Evolutionary conservation across 2,329 filamentous ascomycete species (phyloP), one percentile per base, ranked within the genome.

Genomic region (Fusarium nurragi): DNA sequence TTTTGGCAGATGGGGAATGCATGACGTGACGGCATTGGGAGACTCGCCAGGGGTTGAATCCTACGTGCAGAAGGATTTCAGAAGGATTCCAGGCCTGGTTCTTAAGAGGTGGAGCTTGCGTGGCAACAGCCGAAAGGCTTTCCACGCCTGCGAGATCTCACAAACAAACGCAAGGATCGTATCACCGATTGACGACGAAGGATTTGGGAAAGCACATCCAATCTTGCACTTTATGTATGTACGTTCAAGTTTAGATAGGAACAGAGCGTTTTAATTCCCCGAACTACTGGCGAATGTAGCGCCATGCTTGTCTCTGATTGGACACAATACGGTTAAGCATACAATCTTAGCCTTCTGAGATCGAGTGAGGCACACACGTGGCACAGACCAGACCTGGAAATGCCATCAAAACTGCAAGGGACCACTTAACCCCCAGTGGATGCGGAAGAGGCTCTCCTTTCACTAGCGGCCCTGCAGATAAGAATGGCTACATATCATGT

Each of bases 401-500:
- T 50, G 47, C 9, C 23, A 41, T 12, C 36, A 22, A 21, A 14
- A 6, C 14, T 30, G 22, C 46, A n/a, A n/a, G n/a, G n/a, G n/a
- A 28, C 28, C 26, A 28, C 13, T 13, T 30, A n/a, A n/a, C n/a
- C n/a, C n/a, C 14, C 26, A 30, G 26, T 30, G 47, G 36, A 6
- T 21, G 21, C 25, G 25, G 36, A 43, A 50, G 25, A 30, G 23
- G 18, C 30, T 6, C 19, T 50, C 47, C 36, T 41, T 30, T 14
- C 26, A 30, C 12, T 13, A 30, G 26, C 26, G 12, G 26, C 3
- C 13, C 13, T 30, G 26, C 26, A 30, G 12, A 30, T 18, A 49
- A 19, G 47, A 43, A 43, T 23, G 22, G 36, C 41, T 22, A n/a
- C 47, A 50, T 50, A 50, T 50, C 47, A 44, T 25, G 44, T 50